These are phyloP conservation scores for Diaporthe citrichinensis DNA, from an alignment of 2,329 filamentous ascomycete genomes.

Conservation along the genomic window DNA sequence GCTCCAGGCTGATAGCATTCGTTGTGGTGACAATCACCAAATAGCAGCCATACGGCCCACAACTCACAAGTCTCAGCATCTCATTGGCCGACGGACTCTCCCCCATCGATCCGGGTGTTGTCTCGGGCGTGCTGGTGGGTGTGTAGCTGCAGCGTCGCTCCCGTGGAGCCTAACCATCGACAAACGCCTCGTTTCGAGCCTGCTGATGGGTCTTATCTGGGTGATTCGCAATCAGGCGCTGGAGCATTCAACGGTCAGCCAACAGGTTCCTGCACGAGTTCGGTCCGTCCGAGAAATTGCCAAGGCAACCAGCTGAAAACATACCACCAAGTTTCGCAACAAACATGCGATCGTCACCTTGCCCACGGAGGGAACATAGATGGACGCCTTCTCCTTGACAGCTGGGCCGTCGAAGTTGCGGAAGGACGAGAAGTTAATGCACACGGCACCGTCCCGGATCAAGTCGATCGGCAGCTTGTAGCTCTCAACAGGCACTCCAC, in stretches of 20 bases:
- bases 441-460: constrained; percentile 92
- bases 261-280: not conserved
- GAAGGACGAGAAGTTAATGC: constrained; percentile 97
- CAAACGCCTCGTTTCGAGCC: constrained; percentile 59
- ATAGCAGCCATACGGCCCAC: not conserved
- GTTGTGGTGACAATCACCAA: constrained; percentile 4
- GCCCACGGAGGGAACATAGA: constrained; percentile 96
- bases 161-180: constrained; percentile 51
- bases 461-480: constrained; percentile 92
- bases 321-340: constrained; percentile 87
- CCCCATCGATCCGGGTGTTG: not conserved
- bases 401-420: constrained; percentile 90
- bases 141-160: not conserved
- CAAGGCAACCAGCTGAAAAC: constrained; percentile 52
- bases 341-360: constrained; percentile 97
- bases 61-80: not conserved
- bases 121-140: not conserved
- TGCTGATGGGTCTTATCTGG: constrained; percentile 54
- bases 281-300: constrained; percentile 46
- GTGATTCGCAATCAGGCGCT: constrained; percentile 68
- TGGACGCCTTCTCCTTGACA: constrained; percentile 94
- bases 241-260: not conserved
- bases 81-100: not conserved
- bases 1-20: constrained; percentile 14
- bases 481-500: constrained; percentile 87